Evolutionary conservation across 1,284 basidiomycete species (phyloP).

Genomic region (Malassezia equina): DNA sequence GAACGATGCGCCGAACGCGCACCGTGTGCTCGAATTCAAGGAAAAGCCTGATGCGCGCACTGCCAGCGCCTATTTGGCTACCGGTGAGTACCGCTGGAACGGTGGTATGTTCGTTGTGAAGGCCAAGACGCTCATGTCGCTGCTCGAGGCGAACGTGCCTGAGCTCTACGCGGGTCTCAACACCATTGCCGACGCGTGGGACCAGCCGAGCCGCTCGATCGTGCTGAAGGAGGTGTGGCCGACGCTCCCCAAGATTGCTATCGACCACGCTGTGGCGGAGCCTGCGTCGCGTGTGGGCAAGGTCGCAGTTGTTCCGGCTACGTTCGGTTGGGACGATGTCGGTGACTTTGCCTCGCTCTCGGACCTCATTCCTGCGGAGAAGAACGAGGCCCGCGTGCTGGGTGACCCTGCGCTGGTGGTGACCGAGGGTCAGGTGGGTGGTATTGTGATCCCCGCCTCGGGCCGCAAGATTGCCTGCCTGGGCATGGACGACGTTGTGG

Average conservation of each 20-base stretch:
- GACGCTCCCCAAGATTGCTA: slow-evolving; percentile 44
- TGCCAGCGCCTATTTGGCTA: slow-evolving; percentile 40
- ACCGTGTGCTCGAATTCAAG: slow-evolving; percentile 45
- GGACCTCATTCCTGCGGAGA: slow-evolving; percentile 44
- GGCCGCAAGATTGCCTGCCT: slow-evolving; percentile 43
- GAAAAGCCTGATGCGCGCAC: slow-evolving; percentile 48
- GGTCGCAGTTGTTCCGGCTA: slow-evolving; percentile 46
- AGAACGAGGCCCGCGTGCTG: slow-evolving; percentile 45
- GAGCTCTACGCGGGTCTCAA: slow-evolving; percentile 39
- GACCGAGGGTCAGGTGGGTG: slow-evolving; percentile 44
- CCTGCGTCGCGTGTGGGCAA: slow-evolving; percentile 42
- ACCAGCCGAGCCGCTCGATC: slow-evolving; percentile 22
- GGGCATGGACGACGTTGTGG: slow-evolving; percentile 47
- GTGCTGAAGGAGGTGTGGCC: slow-evolving; percentile 39
- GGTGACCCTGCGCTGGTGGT: slow-evolving; percentile 39
- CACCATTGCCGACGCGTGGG: slow-evolving; percentile 39
- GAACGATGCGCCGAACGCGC: slow-evolving; percentile 38
- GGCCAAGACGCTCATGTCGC: slow-evolving; percentile 33
- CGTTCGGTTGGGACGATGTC: slow-evolving; percentile 48
- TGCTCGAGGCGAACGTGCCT: slow-evolving; percentile 34
- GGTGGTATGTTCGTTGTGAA: slow-evolving; percentile 48
- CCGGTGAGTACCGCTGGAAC: slow-evolving; percentile 48
- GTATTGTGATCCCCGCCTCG: slow-evolving; percentile 39
- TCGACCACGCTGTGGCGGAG: slow-evolving; percentile 47
- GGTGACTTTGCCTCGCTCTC: slow-evolving; percentile 45